Base-by-base conservation (phyloP, 2,329 filamentous ascomycete species). In the Botrytis squamosa region DNA sequence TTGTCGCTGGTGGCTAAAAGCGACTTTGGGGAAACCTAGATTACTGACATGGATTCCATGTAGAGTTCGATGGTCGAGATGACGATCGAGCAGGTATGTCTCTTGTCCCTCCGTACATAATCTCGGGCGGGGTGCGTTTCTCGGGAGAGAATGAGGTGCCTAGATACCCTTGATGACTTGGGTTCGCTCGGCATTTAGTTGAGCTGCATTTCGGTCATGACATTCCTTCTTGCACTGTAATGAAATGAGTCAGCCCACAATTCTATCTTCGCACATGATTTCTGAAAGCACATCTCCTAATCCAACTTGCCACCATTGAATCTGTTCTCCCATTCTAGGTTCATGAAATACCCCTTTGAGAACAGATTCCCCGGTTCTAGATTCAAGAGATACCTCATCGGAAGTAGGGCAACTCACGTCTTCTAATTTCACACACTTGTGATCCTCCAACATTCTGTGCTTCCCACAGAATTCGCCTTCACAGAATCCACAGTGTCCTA, bases 401-500 rank as follows among this genome's bases (percentile, higher is more conserved):
- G 59, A 40, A 29, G 62, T 33, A 67, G 72, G 71, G 68, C 76
- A 75, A 86, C 90, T 85, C 86, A 92, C 90, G 85, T 97, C 93
- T 86, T 98, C 96, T 73, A 99, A 86, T 59, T 94, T 94, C 77
- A 89, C 90, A 85, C 96, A 99, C 85, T 93, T 93, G 85, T 99
- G 96, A 79, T 95, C 93, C 84, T 99, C 96, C 77, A 98, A 85
- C 85, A 98, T 88, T 73, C 96, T 89, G 85, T 99, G 96, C 86
- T 94, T 97, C 79, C 93, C 93, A 85, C 96, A 99, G 86, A 93
- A 98, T 82, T 97, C 93, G 64, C 95, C 94, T 73, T 92, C 87
- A 86, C 96, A 99, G 87, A 98, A 98, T 75, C 91, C 92, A 85
- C 96, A 99, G 85, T 98, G 95, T 72, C 96, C 96, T 74, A 98